Evolutionary conservation across 768 basidiomycete genomes (phyloP).

Genomic region (Russula vinacea): DNA sequence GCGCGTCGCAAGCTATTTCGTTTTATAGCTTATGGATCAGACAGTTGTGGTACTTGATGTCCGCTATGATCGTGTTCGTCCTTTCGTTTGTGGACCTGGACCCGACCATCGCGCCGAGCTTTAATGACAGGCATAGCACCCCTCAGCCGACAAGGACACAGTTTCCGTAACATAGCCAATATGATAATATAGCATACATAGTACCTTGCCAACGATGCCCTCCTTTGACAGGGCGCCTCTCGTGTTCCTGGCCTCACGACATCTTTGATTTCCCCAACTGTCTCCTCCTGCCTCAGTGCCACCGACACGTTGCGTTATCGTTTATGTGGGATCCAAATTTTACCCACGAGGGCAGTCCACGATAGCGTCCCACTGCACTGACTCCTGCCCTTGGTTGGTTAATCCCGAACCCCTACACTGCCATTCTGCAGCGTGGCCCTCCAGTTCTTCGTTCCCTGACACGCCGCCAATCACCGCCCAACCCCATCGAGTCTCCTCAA

Average conservation of each 20-base stretch:
- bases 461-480: neutral
- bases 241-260: constrained; percentile 14
- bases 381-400: constrained; percentile 11
- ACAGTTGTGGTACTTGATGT: neutral
- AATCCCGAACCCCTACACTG: neutral
- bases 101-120: neutral
- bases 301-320: constrained; percentile 9
- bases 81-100: neutral
- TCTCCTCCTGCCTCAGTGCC: constrained; percentile 9
- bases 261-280: constrained; percentile 19
- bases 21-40: constrained; percentile 2
- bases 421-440: neutral
- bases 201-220: constrained; percentile 21
- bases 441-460: neutral
- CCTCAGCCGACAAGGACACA: neutral
- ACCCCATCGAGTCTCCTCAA: constrained; percentile 12
- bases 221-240: constrained; percentile 2
- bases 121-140: neutral
- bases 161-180: neutral
- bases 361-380: constrained; percentile 8
- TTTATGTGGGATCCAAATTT: neutral
- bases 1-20: constrained; percentile 1
- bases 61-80: neutral
- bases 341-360: neutral
- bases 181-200: neutral